These are phyloP conservation scores for Penicillium rolfsii DNA, from an alignment of 2,329 filamentous ascomycete species.

Conservation along the genomic window DNA sequence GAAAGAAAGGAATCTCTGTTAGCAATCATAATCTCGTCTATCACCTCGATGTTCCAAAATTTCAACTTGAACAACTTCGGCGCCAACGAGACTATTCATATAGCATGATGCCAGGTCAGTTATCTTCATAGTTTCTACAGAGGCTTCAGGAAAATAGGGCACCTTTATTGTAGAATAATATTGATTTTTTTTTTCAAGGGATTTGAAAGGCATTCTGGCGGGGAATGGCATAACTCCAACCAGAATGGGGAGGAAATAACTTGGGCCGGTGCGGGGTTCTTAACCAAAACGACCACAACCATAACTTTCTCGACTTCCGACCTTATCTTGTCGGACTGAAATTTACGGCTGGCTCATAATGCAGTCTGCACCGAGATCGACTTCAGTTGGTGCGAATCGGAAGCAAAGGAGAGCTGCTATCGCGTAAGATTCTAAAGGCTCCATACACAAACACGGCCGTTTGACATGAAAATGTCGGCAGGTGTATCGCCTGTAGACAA, in stretches of 20 bases:
- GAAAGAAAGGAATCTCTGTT: no score
- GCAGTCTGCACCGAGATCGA: not conserved
- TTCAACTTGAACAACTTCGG: no score
- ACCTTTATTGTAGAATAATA: not conserved
- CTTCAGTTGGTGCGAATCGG: not conserved
- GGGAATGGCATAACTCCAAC: not conserved
- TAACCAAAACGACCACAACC: not conserved
- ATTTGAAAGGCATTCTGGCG: no score
- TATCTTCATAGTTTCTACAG: not conserved
- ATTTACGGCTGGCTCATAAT: not conserved
- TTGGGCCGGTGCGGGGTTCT: slow-evolving; percentile 5
- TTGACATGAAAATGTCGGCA: slow-evolving; percentile 7
- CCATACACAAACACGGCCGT: not conserved
- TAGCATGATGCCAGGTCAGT: not conserved
- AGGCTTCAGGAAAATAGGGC: not conserved
- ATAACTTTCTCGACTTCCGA: not conserved
- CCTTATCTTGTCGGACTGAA: not conserved
- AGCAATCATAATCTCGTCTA: not conserved
- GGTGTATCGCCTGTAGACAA: slow-evolving; percentile 41
- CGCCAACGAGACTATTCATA: not conserved
- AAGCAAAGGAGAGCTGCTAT: slow-evolving; percentile 12
- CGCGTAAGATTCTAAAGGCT: slow-evolving; percentile 2
- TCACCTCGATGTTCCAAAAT: not conserved
- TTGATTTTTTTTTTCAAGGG: not conserved
- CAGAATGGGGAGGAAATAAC: not conserved